Percentiles rank a stretch among this genome's conserved stretches.
These are phyloP conservation scores for Acidiella bohemica DNA, from an alignment of 495 filamentous ascomycete genomes.

Conservation along the genomic window DNA sequence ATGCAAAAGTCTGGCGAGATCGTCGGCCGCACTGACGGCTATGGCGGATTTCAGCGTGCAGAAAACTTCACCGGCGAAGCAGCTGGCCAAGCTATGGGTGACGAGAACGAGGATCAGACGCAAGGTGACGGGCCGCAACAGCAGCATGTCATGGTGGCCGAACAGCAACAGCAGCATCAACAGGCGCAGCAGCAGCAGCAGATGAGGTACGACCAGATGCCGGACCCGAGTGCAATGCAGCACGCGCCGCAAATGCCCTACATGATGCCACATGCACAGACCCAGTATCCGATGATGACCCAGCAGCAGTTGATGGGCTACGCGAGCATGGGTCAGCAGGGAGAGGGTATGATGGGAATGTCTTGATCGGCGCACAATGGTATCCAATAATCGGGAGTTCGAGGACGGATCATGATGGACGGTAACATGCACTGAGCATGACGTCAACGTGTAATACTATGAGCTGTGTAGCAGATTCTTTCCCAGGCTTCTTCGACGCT, in stretches of 20 bases:
- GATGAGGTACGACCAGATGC: constrained; percentile 2
- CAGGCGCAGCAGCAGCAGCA: constrained; percentile 2
- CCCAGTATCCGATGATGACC: constrained; percentile 1
- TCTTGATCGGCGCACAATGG: too few species aligned
- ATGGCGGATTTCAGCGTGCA: constrained; percentile 7
- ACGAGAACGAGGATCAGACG: constrained; percentile 2
- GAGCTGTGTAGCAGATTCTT: too few species aligned
- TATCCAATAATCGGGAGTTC: too few species aligned
- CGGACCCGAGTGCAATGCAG: not conserved
- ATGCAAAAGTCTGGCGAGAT: constrained; percentile 21
- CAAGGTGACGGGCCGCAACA: constrained; percentile 2
- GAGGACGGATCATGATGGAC: too few species aligned
- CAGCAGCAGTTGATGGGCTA: too few species aligned
- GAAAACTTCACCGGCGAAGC: constrained; percentile 17
- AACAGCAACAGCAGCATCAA: not conserved
- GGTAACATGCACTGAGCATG: too few species aligned
- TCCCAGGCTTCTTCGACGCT: too few species aligned
- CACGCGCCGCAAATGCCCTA: not conserved
- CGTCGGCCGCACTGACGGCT: constrained; percentile 9
- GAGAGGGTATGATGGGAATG: too few species aligned
- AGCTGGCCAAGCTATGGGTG: constrained; percentile 9
- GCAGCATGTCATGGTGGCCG: constrained; percentile 2
- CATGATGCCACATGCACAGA: not conserved
- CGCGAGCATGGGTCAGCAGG: too few species aligned
- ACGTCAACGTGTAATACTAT: too few species aligned